Conservation (phyloP, 176 grass and related monocot genomes). For the Musa acuminata region DNA sequence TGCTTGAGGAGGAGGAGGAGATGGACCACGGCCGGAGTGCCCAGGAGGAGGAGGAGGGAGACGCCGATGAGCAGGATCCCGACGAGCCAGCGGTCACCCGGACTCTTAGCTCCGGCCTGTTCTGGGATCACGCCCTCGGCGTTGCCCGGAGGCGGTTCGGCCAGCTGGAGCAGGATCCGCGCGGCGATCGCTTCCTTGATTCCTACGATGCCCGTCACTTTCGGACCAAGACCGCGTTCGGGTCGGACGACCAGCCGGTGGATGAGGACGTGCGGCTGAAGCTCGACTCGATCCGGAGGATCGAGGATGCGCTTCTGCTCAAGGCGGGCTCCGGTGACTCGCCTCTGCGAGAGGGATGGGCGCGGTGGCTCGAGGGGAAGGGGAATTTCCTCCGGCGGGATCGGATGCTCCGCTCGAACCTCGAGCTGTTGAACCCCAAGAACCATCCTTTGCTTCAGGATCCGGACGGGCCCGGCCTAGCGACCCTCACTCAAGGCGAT, state of each 20-base stretch:
- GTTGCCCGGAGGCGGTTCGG: slow-evolving; percentile 76
- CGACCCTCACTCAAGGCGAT: slow-evolving; percentile 59
- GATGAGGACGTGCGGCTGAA: slow-evolving; percentile 69
- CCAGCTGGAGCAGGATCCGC: slow-evolving; percentile 14
- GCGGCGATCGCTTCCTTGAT: not conserved
- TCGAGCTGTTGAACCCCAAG: slow-evolving; percentile 74
- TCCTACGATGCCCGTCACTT: not conserved
- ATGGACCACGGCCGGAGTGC: slow-evolving; percentile 1
- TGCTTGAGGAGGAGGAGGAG: slow-evolving; percentile 50
- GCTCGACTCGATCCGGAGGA: slow-evolving; percentile 51
- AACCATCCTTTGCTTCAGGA: slow-evolving; percentile 95
- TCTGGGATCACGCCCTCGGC: slow-evolving; percentile 76
- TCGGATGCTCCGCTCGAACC: slow-evolving; percentile 77
- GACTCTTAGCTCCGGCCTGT: slow-evolving; percentile 26
- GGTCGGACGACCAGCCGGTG: slow-evolving; percentile 78
- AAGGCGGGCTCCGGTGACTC: slow-evolving; percentile 45
- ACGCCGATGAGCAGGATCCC: slow-evolving; percentile 1
- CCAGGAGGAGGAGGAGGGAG: slow-evolving; percentile 12
- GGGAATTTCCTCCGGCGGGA: slow-evolving; percentile 74
- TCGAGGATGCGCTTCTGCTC: slow-evolving; percentile 81
- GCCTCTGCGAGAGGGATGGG: slow-evolving; percentile 59
- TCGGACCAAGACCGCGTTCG: slow-evolving; percentile 38
- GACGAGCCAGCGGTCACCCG: not conserved
- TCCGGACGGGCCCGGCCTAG: slow-evolving; percentile 63
- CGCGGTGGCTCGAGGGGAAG: slow-evolving; percentile 80